A percentile compares a stretch with the other conserved stretches of the same genome.
Conservation (phyloP, 768 basidiomycete genomes). For the Trametes gibbosa region DNA sequence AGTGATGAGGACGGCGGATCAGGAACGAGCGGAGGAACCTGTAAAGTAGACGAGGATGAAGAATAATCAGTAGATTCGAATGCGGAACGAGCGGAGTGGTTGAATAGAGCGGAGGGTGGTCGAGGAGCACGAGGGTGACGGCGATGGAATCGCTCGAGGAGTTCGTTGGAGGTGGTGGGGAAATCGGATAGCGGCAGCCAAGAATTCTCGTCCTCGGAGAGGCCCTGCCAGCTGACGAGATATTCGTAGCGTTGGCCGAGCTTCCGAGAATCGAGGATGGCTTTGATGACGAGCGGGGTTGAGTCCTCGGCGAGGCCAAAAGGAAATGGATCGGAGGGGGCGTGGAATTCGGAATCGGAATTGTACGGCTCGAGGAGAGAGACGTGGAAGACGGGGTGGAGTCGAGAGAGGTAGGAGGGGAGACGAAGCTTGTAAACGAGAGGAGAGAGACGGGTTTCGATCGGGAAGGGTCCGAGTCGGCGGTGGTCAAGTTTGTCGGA, state of each 20-base stretch:
- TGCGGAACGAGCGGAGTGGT: neutral
- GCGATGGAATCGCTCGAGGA: conserved; percentile 35
- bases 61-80: neutral
- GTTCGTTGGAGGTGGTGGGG: conserved; percentile 29
- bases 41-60: neutral
- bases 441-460: neutral
- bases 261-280: conserved; percentile 33
- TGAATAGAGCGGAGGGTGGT: conserved; percentile 26
- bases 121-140: conserved; percentile 31
- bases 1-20: neutral
- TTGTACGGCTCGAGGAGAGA: conserved; percentile 30
- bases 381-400: conserved; percentile 42
- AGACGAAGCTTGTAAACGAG: conserved; percentile 30
- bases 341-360: conserved; percentile 34
- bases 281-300: conserved; percentile 12
- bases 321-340: conserved; percentile 20
- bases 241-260: conserved; percentile 38
- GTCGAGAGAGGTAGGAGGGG: conserved; percentile 30
- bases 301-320: conserved; percentile 9
- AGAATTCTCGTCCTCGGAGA: conserved; percentile 30
- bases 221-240: conserved; percentile 30
- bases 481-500: conserved; percentile 35
- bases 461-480: neutral
- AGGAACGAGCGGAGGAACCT: neutral
- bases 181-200: conserved; percentile 39